phyloP scores from a whole-genome alignment of 2,329 filamentous ascomycete genomes.

The Colletotrichum eleusines region DNA sequence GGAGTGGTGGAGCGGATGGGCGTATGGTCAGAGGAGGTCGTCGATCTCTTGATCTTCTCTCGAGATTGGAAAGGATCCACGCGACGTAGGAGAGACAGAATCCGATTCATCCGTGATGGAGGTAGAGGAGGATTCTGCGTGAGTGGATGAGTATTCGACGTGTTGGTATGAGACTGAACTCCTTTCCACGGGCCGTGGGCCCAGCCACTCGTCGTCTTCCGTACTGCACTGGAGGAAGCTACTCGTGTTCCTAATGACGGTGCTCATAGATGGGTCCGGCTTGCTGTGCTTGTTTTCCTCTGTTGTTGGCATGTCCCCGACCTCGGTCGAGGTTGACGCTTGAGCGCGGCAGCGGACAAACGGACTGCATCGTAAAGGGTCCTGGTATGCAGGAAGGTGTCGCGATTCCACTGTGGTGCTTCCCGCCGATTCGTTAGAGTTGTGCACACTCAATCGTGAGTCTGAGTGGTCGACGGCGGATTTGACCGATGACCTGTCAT shows the following conservation, averaged over 20 bases:
- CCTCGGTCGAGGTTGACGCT: not conserved
- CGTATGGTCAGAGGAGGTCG: not conserved
- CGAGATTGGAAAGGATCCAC: not conserved
- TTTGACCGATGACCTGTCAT: not conserved
- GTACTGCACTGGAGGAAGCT: not conserved
- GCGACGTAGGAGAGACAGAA: not conserved
- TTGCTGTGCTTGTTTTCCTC: not conserved
- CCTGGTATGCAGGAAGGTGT: not conserved
- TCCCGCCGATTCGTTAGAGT: not conserved
- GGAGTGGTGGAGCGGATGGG: not conserved
- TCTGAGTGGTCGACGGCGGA: not conserved
- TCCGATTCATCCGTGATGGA: not conserved
- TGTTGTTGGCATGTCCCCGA: not conserved
- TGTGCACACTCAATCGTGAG: not conserved
- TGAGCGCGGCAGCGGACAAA: not conserved
- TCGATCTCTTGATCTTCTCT: conserved; percentile 8
- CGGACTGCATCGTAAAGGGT: not conserved
- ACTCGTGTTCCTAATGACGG: not conserved
- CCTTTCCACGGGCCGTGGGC: not conserved
- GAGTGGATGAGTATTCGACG: not conserved
- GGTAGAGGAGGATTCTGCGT: not conserved
- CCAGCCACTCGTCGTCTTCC: conserved; percentile 4
- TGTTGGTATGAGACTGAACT: not conserved
- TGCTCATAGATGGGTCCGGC: not conserved
- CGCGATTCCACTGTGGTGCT: not conserved